Evolutionary conservation across 2,329 filamentous ascomycete genomes (phyloP), one percentile per base, ranked within the genome.

Genomic region (Colletotrichum sublineola): DNA sequence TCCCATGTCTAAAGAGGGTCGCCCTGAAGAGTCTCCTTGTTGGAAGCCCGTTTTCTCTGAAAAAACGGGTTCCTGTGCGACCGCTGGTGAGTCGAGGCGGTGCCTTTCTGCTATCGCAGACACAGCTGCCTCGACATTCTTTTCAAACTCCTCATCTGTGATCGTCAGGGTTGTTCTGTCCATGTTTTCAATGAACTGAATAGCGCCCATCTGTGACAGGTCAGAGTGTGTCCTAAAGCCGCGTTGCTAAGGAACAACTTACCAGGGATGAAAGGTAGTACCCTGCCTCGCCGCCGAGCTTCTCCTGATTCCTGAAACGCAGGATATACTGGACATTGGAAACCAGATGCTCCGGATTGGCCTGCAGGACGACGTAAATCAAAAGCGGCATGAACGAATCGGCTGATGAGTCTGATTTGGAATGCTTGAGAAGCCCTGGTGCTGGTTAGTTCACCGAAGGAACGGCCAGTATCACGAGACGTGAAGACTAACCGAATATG

Each of bases 301-400:
- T 98, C 65, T 99, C 96, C 82, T 98, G 96, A 78, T 98, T 98
- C 63, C 96, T 91, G 84, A 99, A 99, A 57, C 97, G 92, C 63
- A 98, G 86, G 75, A 99, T 98, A 81, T 99, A 99, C 82, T 99
- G 96, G 3, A 99, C 94, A 81, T 99, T 99, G 71, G 95, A 98
- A 36, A 98, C 95, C 44, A 99, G 86, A 81, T 98, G 94, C 73
- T 98, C 95, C 0, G 96, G 96, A 77, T 97, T 98, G 56, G 95
- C 94, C 82, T 96, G 94, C 36, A 99, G 86, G 15, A 98, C 95
- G 36, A 97, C 96, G 77, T 97, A 98, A 69, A 99, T 99, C 68
- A 99, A 87, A 38, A 98, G 87, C 5, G 96, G 93, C 84, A 98
- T 94, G 77, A 99, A 99, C 0, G 96, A 95, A 83, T 99, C 96